Evolutionary conservation across 176 grass and related monocot species (phyloP), one percentile per base, ranked within the genome.

Genomic region (Pharus latifolius): DNA sequence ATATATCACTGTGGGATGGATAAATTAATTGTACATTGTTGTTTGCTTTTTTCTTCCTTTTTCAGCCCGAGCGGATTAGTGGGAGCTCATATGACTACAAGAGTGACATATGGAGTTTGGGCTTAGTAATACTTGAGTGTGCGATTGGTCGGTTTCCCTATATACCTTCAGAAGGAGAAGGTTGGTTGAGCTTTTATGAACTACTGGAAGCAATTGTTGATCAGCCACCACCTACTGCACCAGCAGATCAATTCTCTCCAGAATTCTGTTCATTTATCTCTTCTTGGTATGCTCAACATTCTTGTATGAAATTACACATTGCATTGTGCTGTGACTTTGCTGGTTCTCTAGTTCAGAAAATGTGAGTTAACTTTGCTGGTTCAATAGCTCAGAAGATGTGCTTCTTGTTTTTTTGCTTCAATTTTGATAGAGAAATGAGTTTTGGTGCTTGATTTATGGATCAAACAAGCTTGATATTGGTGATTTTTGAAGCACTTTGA

Each of bases 61-160:
- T 82, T 73, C 57, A 97, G 93, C 89, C 87, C 48, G 95, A 98
- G 58, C 78, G 90, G 55, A 98, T 98, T 16, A 98, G 86, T 44
- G 95, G 95, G 43, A 90, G 95, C 52, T 90, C 90, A 33, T 98
- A 98, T 49, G 90, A 98, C 55, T 93, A 91, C 72, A 98, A 98
- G 79, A 98, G 89, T 74, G 95, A 98, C 49, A 86, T 98, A 67
- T 98, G 95, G 95, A 98, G 90, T 84, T 81, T 98, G 79, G 95
- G 90, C 27, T 78, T 93, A 70, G 90, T 93, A 68, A 90, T 98
- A 74, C 90, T 98, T 20, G 95, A 98, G 65, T 98, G 90, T 76
- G 95, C 90, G 20, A 88, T 91, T 63, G 95, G 95, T 1, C 77
- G 87, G 64, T 98, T 98, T 65, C 96, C 95, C 31, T 98, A 98